A percentile compares a stretch with the other conserved stretches of the same genome.
phyloP scores from a whole-genome alignment of 2,329 filamentous ascomycete species.

The Fusarium sacchari region DNA sequence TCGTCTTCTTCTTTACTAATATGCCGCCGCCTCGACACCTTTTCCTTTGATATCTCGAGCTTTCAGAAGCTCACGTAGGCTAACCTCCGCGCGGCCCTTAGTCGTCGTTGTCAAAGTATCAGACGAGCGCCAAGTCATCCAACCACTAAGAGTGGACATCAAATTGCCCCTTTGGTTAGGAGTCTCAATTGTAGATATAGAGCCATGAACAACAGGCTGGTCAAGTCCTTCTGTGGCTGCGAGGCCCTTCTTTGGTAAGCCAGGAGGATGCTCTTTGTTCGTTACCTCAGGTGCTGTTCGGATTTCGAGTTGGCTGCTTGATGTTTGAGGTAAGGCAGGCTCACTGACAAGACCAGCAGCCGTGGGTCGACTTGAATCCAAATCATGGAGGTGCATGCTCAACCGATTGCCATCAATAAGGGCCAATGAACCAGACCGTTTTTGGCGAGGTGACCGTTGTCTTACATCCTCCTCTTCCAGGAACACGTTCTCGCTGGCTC shows the following conservation, averaged over 20 bases:
- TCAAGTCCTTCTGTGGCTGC: slow-evolving; percentile 38
- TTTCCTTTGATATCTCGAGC: slow-evolving; percentile 50
- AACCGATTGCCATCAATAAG: slow-evolving; percentile 52
- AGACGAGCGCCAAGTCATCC: slow-evolving; percentile 57
- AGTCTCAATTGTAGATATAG: slow-evolving; percentile 40
- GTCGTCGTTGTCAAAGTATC: slow-evolving; percentile 40
- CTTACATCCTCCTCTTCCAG: slow-evolving; percentile 26
- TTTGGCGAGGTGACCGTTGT: slow-evolving; percentile 38
- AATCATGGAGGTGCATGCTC: slow-evolving; percentile 43
- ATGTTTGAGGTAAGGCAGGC: slow-evolving; percentile 67
- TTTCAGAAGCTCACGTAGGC: slow-evolving; percentile 63
- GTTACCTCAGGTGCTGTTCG: slow-evolving; percentile 49
- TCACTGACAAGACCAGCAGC: slow-evolving; percentile 61
- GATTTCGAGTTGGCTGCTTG: slow-evolving; percentile 61
- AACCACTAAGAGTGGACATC: slow-evolving; percentile 55
- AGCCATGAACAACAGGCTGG: slow-evolving; percentile 43
- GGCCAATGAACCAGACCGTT: slow-evolving; percentile 49
- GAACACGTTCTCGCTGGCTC: slow-evolving; percentile 42
- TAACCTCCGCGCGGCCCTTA: slow-evolving; percentile 64
- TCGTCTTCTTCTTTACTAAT: background rate
- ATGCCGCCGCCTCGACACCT: slow-evolving; percentile 38
- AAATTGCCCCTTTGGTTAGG: slow-evolving; percentile 44
- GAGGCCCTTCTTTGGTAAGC: slow-evolving; percentile 24
- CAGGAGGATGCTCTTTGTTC: slow-evolving; percentile 34
- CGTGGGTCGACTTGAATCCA: slow-evolving; percentile 47